Base-by-base conservation (phyloP, 257 asterid species). In the Rehmannia glutinosa region DNA sequence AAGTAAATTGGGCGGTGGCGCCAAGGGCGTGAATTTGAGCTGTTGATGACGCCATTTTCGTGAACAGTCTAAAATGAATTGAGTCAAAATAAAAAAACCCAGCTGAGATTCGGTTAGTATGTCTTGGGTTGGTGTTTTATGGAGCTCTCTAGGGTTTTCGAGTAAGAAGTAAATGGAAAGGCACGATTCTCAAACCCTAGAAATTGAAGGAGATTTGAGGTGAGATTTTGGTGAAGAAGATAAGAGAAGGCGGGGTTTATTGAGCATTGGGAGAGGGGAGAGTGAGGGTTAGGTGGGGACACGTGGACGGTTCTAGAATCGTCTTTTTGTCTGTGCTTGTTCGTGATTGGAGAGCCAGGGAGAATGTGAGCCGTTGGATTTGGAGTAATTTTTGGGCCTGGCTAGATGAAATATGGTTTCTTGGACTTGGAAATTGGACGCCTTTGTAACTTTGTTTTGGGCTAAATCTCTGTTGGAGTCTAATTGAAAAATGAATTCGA, bases 21-120 rank as follows among this genome's bases (percentile, higher is more conserved):
- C 90, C 90, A 6, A 84, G 84, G 47, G 87, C 83, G 70, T 86
- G 86, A 58, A 88, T 78, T 73, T 84, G 91, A 66, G 94, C 86
- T 15, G 87, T 55, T 13, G 89, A 86, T 15, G 90, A 78, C 20
- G 90, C 80, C 90, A 81, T 84, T 30, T 56, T 60, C 17, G 41
- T 12, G 51, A 27, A 41, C 10, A 15, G 8, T 21, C 9, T 1
- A 43, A 21, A 39, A 19, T 2, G 54, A 42, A 35, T 15, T 46
- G 43, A 12, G 20, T 23, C 6, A 17, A 41, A 24, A 12, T 12
- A 19, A 43, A 43, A 43, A 43, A 16, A 43, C 13, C 11, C 16
- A 65, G 6, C 8, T 4, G 36, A 19, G 6, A 58, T 8, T 50
- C 21, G 32, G 30, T 20, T 2, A 7, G 42, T 12, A 0, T 19